Evolutionary conservation across 2,329 filamentous ascomycete species (phyloP), one percentile per base, ranked within the genome.

Genomic region (Penicillium sp.): DNA sequence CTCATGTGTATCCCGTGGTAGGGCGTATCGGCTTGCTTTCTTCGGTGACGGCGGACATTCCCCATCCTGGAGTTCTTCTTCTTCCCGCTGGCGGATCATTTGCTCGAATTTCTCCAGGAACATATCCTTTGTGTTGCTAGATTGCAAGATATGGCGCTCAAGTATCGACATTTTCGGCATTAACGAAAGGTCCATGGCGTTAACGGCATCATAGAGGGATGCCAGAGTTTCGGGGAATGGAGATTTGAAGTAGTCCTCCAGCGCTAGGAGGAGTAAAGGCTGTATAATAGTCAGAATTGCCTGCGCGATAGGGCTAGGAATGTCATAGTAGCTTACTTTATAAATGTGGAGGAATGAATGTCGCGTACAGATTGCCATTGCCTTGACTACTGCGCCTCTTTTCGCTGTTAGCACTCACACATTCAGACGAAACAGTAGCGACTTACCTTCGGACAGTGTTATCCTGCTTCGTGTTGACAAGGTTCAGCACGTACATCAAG

Each of bases 321-420:
- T 46, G n/a, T 18, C 79, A 62, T 71, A 88, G 3, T 34, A 21
- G 23, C 79, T 62, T 72, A 88, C 89, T 83, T 99, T 99, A 79
- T 99, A 99, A 60, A 99, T 99, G 75, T 99, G 94, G 63, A 99
- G 78, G 74, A 99, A 99, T 3, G 94, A 92, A 78, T 99, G 94
- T 41, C 94, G 82, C 8, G 94, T 99, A 79, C 94, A 99, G 64
- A 99, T 97, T 31, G 94, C 94, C 94, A 99, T 99, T 40, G 94
- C 91, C 72, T 97, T 97, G 55, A 97, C 93, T 47, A 97, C 83
- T 21, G 94, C 94, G 55, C 94, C 94, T 82, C 94, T 87, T 58
- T 38, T 32, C 41, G 40, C 40, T 59, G 64, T 65, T 50, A 62
- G 54, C 29, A 32, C 3, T 23, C 29, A 29, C 10, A 27, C 10